Percentiles rank a stretch among this genome's conserved stretches.
These are phyloP conservation scores for Apiospora malaysiana DNA, from an alignment of 2,329 filamentous ascomycete species.

Conservation along the genomic window DNA sequence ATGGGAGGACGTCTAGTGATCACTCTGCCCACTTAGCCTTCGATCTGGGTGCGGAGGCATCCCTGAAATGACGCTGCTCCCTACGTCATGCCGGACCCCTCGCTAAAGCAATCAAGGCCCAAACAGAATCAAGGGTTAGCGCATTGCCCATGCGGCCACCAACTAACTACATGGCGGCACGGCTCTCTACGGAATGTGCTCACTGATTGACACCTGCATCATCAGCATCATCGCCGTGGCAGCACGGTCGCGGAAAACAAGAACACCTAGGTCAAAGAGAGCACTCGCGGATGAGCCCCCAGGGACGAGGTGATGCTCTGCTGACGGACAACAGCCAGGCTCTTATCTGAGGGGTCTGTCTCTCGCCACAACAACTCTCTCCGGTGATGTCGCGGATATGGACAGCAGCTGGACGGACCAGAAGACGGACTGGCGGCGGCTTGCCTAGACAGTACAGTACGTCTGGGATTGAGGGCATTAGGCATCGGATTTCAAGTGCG, in stretches of 20 bases:
- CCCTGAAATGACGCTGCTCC: slow-evolving; percentile 17
- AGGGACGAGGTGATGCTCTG: not conserved
- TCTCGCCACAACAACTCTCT: not conserved
- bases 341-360: no score
- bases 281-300: not conserved
- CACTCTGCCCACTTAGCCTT: not conserved
- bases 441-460: not conserved
- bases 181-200: slow-evolving; percentile 10
- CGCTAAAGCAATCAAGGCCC: slow-evolving; percentile 20
- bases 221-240: not conserved
- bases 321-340: not conserved
- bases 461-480: not conserved
- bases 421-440: no score
- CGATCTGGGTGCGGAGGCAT: slow-evolving; percentile 13
- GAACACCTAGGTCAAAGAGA: not conserved
- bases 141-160: slow-evolving; percentile 6
- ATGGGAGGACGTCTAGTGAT: not conserved
- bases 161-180: not conserved
- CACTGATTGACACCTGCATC: slow-evolving; percentile 15
- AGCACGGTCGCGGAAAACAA: not conserved
- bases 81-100: slow-evolving; percentile 21
- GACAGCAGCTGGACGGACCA: not conserved
- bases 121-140: not conserved
- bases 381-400: no score
- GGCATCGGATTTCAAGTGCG: not conserved